phyloP scores from a whole-genome alignment of 306 rosid genomes.

The Calophaca sinica region DNA sequence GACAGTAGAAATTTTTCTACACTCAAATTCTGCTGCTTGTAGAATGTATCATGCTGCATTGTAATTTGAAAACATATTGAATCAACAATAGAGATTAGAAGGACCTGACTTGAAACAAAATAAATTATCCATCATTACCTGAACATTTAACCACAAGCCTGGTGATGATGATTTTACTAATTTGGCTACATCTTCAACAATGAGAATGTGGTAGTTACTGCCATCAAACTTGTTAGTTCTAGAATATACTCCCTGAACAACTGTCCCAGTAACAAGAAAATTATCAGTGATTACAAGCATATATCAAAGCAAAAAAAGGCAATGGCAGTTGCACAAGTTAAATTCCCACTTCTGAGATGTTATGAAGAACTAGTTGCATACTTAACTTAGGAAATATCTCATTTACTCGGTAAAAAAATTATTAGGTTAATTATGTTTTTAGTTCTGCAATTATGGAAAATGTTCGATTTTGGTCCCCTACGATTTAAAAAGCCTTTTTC shows the following conservation, averaged over 20 bases:
- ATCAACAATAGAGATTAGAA: constrained; percentile 37
- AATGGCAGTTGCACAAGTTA: not conserved
- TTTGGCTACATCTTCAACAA: constrained; percentile 53
- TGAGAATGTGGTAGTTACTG: constrained; percentile 51
- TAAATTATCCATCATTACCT: constrained; percentile 54
- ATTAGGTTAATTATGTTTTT: no score
- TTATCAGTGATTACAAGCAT: constrained; percentile 32
- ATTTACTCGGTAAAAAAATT: no score
- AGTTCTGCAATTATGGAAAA: no score
- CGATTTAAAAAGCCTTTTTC: no score
- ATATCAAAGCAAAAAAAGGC: constrained; percentile 3
- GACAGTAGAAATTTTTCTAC: constrained; percentile 58
- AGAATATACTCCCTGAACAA: constrained; percentile 72
- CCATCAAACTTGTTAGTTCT: constrained; percentile 70
- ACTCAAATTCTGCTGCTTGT: constrained; percentile 70
- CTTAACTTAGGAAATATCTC: not conserved
- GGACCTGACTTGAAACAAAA: constrained; percentile 20
- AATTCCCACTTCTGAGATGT: constrained; percentile 7
- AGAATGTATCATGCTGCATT: constrained; percentile 82
- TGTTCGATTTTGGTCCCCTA: no score
- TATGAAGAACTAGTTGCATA: constrained; percentile 7
- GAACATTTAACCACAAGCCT: constrained; percentile 85
- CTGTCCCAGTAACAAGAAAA: constrained; percentile 56
- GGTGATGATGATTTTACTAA: constrained; percentile 53
- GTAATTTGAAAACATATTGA: constrained; percentile 19